Base-by-base conservation (phyloP, 2,329 filamentous ascomycete genomes). In the Ceratocystis smalleyi region DNA sequence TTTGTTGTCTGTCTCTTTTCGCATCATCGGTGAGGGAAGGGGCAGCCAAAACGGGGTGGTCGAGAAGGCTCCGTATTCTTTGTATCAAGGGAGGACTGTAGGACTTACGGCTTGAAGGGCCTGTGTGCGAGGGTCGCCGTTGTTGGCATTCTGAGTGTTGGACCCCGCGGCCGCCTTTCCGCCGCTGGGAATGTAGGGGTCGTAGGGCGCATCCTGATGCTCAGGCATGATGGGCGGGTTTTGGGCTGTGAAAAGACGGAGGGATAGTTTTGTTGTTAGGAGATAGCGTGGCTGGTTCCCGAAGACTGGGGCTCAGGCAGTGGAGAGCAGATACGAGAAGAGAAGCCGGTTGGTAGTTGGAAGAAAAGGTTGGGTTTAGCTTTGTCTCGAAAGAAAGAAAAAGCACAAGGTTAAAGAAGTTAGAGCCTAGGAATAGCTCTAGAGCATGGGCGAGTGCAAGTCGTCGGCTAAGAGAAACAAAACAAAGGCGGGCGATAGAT, bases 61-160 rank as follows among this genome's bases (percentile, higher is more conserved):
- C 47, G 47, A 32, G 43, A 47, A 3, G 8, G 12, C n/a, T 15
- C 15, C 40, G 43, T 15, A 6, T 12, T 51, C 32, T 27, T 12
- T 62, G 15, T 24, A n/a, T 22, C 30, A 15, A 54, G 32, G 15
- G 22, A 17, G 15, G 17, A 30, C 17, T 32, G 27, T 4, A 61
- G 35, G 24, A 47, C 89, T 80, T 87, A 96, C 90, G 77, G 86
- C 87, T 83, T 95, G 89, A 70, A 95, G 82, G 69, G 87, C 87
- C 69, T 80, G 77, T 64, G 81, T 79, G 74, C 82, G 75, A 67
- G 75, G 74, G 73, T 76, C 82, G 69, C 75, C 79, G 69, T 72
- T 76, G 71, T 69, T 72, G 67, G 71, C 76, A 74, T 77, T 74
- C 69, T 75, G 74, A 57, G 54, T 35, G 27, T 57, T 57, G 69